phyloP scores from a whole-genome alignment of 768 basidiomycete species.

The Cantharellus anzutake region DNA sequence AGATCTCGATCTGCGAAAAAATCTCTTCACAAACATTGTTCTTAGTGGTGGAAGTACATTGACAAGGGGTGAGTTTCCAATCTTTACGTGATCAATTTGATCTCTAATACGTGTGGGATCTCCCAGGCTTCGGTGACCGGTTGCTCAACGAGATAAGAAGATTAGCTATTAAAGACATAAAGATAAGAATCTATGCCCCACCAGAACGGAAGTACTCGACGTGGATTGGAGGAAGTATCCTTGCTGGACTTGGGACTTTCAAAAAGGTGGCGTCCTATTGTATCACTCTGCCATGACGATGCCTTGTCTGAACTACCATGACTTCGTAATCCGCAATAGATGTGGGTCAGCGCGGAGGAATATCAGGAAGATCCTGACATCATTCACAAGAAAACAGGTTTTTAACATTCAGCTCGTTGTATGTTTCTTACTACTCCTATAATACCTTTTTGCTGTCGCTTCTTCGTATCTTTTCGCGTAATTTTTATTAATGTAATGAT shows the following conservation, averaged over 20 bases:
- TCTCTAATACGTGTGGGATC: neutral
- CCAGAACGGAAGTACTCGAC: slow-evolving; percentile 98
- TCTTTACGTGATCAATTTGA: neutral
- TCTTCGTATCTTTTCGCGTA: no score
- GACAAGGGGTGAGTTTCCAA: slow-evolving; percentile 49
- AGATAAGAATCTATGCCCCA: slow-evolving; percentile 97
- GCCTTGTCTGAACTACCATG: no score
- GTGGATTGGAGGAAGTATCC: slow-evolving; percentile 93
- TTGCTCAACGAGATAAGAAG: slow-evolving; percentile 94
- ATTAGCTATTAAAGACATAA: slow-evolving; percentile 84
- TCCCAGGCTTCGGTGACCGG: slow-evolving; percentile 85
- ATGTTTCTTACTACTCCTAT: no score
- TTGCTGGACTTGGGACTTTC: slow-evolving; percentile 91
- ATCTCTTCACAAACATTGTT: slow-evolving; percentile 89
- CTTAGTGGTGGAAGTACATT: slow-evolving; percentile 92
- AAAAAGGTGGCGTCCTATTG: slow-evolving; percentile 50
- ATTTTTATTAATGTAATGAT: no score
- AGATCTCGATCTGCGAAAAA: slow-evolving; percentile 90
- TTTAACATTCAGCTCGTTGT: slow-evolving; percentile 20
- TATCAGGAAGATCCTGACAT: slow-evolving; percentile 99
- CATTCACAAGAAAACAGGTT: slow-evolving; percentile 88
- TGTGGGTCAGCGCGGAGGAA: slow-evolving; percentile 99
- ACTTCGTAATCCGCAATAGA: slow-evolving; percentile 28
- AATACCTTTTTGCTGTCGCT: no score
- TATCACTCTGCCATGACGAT: neutral